A percentile compares a stretch with the other conserved stretches of the same genome.
Evolutionary conservation across 208 protist genomes (phyloP).

Genomic region (Leishmania tarentolae): DNA sequence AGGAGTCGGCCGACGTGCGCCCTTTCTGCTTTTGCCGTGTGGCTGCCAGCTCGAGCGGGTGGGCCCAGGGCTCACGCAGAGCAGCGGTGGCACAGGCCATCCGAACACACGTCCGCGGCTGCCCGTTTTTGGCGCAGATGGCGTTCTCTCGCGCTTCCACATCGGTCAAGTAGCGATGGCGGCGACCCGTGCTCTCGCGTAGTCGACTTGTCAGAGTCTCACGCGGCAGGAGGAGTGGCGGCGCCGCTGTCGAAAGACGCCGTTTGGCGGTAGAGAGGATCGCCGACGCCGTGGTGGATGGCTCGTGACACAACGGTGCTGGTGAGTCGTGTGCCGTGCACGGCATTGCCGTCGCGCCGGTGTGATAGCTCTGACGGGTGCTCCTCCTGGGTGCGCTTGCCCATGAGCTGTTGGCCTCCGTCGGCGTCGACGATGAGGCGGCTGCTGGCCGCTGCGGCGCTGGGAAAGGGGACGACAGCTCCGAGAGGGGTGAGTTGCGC

Average conservation of each 20-base stretch:
- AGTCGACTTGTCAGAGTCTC: conserved; percentile 21
- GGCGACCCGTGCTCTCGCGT: conserved; percentile 16
- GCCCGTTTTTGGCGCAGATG: conserved; percentile 4
- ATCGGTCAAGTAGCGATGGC: conserved; percentile 13
- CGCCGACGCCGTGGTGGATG: neutral
- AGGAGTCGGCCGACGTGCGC: neutral
- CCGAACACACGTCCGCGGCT: conserved; percentile 8
- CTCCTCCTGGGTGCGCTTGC: neutral
- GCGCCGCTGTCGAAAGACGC: conserved; percentile 10
- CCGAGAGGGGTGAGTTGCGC: neutral
- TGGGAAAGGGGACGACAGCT: neutral
- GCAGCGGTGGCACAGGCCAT: neutral
- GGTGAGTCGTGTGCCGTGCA: neutral
- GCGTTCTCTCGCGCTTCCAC: neutral
- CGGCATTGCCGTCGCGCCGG: neutral
- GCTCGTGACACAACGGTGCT: neutral
- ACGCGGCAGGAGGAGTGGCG: conserved; percentile 12
- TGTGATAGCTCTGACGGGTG: neutral
- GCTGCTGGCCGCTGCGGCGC: neutral
- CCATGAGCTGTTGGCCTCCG: neutral
- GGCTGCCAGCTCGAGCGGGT: neutral
- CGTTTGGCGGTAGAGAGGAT: neutral
- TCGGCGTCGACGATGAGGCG: neutral
- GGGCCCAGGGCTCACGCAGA: neutral
- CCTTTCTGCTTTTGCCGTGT: neutral